Evolutionary conservation across 768 basidiomycete genomes (phyloP).

Genomic region (Suillus paluster): DNA sequence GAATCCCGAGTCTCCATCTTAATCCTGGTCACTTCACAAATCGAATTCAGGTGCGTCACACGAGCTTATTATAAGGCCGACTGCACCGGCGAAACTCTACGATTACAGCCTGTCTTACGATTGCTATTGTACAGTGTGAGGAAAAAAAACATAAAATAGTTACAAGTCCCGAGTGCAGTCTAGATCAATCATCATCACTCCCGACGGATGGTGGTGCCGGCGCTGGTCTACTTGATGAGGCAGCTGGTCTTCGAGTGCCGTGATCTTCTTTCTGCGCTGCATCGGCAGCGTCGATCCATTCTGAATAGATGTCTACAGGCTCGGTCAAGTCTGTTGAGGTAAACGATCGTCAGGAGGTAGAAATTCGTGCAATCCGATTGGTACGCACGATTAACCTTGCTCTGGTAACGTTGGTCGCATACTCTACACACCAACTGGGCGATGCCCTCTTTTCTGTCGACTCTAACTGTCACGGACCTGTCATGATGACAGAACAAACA

Average conservation of each 20-base stretch:
- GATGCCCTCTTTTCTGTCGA: slow-evolving; percentile 85
- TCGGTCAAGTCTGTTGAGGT: slow-evolving; percentile 73
- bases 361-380: neutral
- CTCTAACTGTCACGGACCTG: slow-evolving; percentile 82
- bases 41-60: neutral
- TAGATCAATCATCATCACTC: slow-evolving; percentile 56
- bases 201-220: slow-evolving; percentile 41
- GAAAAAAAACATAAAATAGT: slow-evolving; percentile 9
- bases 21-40: neutral
- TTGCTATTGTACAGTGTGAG: slow-evolving; percentile 26
- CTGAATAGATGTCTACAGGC: slow-evolving; percentile 87
- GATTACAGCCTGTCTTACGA: slow-evolving; percentile 11
- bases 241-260: slow-evolving; percentile 52
- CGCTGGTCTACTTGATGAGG: slow-evolving; percentile 52
- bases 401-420: slow-evolving; percentile 86
- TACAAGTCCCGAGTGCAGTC: slow-evolving; percentile 8
- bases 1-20: neutral
- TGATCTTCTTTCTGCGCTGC: slow-evolving; percentile 73
- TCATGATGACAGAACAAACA: slow-evolving; percentile 92
- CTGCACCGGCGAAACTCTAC: neutral
- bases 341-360: slow-evolving; percentile 17
- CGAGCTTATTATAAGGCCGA: neutral
- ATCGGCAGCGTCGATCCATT: slow-evolving; percentile 91
- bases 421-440: slow-evolving; percentile 82
- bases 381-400: slow-evolving; percentile 80